Evolutionary conservation across 129 eudicot species (phyloP).

Genomic region (Saposhnikovia divaricata): DNA sequence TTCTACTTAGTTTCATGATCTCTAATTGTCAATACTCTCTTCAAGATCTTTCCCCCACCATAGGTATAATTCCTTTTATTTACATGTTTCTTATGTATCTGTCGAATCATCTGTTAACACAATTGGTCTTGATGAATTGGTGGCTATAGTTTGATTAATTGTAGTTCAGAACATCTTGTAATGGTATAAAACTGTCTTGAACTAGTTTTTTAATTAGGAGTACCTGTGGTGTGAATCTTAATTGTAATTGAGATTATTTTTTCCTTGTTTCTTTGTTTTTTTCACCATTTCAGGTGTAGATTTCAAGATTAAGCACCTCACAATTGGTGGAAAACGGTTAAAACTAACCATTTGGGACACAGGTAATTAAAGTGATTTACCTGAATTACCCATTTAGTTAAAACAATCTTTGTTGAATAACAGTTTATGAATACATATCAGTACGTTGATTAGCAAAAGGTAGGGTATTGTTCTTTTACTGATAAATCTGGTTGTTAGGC

Average conservation of each 20-base stretch:
- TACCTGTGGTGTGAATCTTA: not conserved
- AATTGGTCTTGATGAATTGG: not conserved
- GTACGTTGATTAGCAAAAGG: not conserved
- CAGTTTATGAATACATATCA: not conserved
- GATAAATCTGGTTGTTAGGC: not conserved
- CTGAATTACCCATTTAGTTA: not conserved
- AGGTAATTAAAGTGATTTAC: constrained; percentile 27
- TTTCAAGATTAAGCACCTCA: constrained; percentile 77
- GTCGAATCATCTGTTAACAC: not conserved
- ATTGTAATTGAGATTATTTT: not conserved
- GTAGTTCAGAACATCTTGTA: not conserved
- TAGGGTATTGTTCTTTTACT: not conserved
- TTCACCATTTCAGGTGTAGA: constrained; percentile 53
- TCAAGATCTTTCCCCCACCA: constrained; percentile 65
- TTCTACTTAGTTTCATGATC: constrained; percentile 54
- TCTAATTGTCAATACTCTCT: constrained; percentile 32
- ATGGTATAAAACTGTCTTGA: not conserved
- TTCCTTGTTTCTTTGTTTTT: not conserved
- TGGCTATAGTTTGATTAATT: not conserved
- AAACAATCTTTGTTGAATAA: not conserved
- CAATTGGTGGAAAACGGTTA: constrained; percentile 66
- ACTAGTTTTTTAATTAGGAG: not conserved
- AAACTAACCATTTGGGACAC: constrained; percentile 93
- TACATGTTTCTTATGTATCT: not conserved
- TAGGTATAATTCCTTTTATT: constrained; percentile 26